Conservation (phyloP, 164 flowering plant genomes). For the Hamamelis virginiana region DNA sequence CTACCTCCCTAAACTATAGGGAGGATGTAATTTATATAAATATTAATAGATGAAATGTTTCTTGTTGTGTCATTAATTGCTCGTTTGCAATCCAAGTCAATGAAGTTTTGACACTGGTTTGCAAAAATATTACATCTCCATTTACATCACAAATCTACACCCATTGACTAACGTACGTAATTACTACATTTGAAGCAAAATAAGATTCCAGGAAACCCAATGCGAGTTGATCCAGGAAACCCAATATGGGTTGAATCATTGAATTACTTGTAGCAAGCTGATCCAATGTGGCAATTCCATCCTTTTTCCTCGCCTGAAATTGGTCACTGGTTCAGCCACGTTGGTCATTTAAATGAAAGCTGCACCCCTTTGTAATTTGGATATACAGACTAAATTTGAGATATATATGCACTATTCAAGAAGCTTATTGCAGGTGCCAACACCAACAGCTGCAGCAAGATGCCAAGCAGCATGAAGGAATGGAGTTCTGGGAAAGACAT, state of each 20-base stretch:
- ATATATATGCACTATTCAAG: constrained; percentile 47
- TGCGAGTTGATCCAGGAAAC: no score
- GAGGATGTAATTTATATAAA: no score
- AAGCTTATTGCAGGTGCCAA: constrained; percentile 88
- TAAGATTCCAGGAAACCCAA: neutral
- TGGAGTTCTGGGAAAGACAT: constrained; percentile 73
- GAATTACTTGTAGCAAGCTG: neutral
- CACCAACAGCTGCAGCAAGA: constrained; percentile 96
- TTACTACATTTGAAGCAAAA: no score
- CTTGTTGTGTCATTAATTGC: no score
- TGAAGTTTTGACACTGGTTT: no score
- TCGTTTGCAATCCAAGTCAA: no score
- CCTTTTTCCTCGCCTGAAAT: neutral
- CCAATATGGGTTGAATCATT: neutral
- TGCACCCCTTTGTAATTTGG: neutral
- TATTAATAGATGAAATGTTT: no score
- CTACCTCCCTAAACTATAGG: no score
- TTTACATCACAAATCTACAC: no score
- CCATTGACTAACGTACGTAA: no score
- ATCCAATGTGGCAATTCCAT: neutral
- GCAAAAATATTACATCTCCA: no score
- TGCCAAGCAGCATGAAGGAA: constrained; percentile 97
- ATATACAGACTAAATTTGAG: neutral
- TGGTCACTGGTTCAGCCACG: neutral
- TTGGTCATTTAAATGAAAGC: neutral